Evolutionary conservation across 805 yeast genomes (phyloP).

Genomic region (Lipomyces yamanashiensis): DNA sequence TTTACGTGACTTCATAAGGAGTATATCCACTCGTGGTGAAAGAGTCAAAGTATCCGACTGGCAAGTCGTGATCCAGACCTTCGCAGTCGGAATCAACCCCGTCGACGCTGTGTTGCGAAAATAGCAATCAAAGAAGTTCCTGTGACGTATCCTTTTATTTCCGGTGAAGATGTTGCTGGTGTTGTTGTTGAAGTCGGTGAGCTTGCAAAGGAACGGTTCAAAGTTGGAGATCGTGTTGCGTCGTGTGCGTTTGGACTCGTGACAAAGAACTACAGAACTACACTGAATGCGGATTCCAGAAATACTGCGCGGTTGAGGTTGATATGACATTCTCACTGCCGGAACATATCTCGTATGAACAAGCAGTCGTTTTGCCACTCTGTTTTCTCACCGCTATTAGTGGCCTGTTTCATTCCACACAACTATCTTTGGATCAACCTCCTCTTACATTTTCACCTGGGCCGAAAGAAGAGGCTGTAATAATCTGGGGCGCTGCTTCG

Average conservation of each 20-base stretch:
- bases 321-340: too few species aligned
- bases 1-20: not conserved
- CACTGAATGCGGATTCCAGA: too few species aligned
- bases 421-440: too few species aligned
- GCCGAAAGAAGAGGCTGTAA: too few species aligned
- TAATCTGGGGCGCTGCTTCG: too few species aligned
- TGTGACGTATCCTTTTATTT: constrained; percentile 26
- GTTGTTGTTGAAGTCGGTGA: constrained; percentile 38
- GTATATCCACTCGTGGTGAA: not conserved
- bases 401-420: too few species aligned
- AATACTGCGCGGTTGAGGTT: too few species aligned
- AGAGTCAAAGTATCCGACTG: not conserved
- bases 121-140: not conserved
- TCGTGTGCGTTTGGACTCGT: too few species aligned
- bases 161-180: constrained; percentile 42
- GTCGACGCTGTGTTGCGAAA: constrained; percentile 35
- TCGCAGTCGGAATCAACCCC: constrained; percentile 40
- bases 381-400: too few species aligned
- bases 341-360: not conserved
- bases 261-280: too few species aligned
- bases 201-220: constrained; percentile 23
- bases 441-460: too few species aligned
- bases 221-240: constrained; percentile 37
- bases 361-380: too few species aligned
- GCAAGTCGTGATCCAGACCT: constrained; percentile 35